These are phyloP conservation scores for Firmiana major DNA, from an alignment of 345 rosid species.

Conservation along the genomic window DNA sequence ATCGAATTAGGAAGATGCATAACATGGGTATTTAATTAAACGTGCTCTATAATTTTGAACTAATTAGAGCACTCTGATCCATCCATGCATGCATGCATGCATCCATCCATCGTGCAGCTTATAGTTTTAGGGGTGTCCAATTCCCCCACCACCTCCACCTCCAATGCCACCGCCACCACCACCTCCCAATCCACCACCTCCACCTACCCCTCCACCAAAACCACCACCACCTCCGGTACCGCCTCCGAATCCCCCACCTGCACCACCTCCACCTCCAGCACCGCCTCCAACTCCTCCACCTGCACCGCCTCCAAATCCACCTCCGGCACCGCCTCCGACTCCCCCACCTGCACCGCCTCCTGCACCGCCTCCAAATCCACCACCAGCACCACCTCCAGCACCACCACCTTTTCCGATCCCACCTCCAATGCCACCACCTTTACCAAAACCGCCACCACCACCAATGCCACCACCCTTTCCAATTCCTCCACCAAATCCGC, in stretches of 20 bases:
- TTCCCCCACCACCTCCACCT: constrained; percentile 14
- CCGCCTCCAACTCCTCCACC: constrained; percentile 18
- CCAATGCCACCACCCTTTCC: constrained; percentile 22
- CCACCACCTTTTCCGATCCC: constrained; percentile 14
- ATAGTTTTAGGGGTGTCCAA: constrained; percentile 15
- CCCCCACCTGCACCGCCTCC: constrained; percentile 10
- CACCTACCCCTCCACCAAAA: constrained; percentile 1
- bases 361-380: constrained; percentile 17
- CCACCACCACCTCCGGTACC: constrained; percentile 24
- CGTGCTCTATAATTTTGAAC: background rate
- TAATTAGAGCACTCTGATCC: background rate
- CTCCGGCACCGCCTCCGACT: constrained; percentile 16
- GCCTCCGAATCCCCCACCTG: constrained; percentile 1
- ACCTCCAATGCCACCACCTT: background rate
- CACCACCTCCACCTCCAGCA: constrained; percentile 4
- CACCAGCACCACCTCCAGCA: background rate
- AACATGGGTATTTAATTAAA: background rate
- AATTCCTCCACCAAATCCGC: constrained; percentile 8
- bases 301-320: background rate
- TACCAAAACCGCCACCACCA: background rate
- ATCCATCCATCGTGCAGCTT: constrained; percentile 22
- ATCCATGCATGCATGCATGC: constrained; percentile 16
- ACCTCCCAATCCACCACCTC: constrained; percentile 13
- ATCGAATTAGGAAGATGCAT: background rate
- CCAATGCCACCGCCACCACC: constrained; percentile 1